These are phyloP conservation scores for Tylopilus balloui DNA, from an alignment of 768 basidiomycete genomes.

Conservation along the genomic window DNA sequence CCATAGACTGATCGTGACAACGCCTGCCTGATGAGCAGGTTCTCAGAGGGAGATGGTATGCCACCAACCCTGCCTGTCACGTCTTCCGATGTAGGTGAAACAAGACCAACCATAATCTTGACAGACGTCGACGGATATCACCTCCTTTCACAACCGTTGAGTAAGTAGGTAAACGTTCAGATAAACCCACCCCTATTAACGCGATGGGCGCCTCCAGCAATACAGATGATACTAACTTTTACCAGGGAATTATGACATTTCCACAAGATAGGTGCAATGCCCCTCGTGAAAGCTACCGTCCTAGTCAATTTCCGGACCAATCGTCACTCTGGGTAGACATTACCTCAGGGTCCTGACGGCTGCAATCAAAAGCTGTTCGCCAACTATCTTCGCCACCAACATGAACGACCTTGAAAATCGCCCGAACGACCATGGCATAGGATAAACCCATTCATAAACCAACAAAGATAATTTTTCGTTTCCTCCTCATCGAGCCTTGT, in stretches of 20 bases:
- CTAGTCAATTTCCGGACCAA: background rate
- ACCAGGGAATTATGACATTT: constrained; percentile 15
- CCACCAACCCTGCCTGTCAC: constrained; percentile 22
- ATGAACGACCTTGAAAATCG: background rate
- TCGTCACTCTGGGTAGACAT: background rate
- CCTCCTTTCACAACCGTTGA: constrained; percentile 13
- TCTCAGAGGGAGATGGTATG: constrained; percentile 39
- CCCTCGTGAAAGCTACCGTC: background rate
- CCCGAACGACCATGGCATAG: background rate
- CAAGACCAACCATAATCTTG: constrained; percentile 36
- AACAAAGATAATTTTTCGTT: background rate
- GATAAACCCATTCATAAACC: background rate
- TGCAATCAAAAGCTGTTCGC: background rate
- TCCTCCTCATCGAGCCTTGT: background rate
- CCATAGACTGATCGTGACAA: too few relatives aligned
- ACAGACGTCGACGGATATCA: constrained; percentile 34
- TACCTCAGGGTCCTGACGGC: background rate
- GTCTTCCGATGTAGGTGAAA: constrained; percentile 6
- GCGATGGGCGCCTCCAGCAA: background rate
- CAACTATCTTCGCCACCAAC: background rate
- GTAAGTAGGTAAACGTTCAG: background rate
- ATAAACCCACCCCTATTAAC: constrained; percentile 1
- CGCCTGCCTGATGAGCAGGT: constrained; percentile 34
- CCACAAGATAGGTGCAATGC: background rate
- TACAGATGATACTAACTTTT: constrained; percentile 2